Evolutionary conservation across 1,139 yeast species (phyloP).

Genomic region (Kluyveromyces marxianus): DNA sequence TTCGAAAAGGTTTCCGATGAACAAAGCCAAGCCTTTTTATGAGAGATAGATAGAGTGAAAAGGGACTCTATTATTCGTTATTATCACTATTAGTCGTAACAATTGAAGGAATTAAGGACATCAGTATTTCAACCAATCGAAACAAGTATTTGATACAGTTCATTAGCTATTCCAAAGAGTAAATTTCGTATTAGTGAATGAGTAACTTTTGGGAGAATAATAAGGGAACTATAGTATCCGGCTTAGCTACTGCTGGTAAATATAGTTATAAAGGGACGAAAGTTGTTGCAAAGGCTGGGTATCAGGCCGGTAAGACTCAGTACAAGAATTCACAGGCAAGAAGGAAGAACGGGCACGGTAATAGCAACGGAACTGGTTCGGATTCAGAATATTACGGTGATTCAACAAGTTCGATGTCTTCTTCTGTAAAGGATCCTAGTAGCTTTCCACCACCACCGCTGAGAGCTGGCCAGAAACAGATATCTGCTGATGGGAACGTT

Average conservation of each 20-base stretch:
- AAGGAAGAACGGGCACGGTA: conserved; percentile 12
- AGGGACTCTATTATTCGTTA: too few relatives aligned
- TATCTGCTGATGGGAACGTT: conserved; percentile 3
- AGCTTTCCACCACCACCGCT: conserved; percentile 51
- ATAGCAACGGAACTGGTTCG: conserved; percentile 13
- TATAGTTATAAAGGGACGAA: conserved; percentile 36
- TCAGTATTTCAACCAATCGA: too few relatives aligned
- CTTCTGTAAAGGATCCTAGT: conserved; percentile 34
- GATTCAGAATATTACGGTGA: too few relatives aligned
- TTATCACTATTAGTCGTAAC: too few relatives aligned
- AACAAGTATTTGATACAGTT: too few relatives aligned
- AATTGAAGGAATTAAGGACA: too few relatives aligned
- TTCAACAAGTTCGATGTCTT: too few relatives aligned
- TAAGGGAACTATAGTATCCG: conserved; percentile 38
- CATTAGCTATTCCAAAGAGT: too few relatives aligned
- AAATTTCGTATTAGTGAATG: conserved; percentile 15
- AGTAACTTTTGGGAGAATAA: conserved; percentile 43
- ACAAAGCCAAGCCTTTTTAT: too few relatives aligned
- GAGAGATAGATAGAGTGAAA: too few relatives aligned
- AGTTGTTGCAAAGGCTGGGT: conserved; percentile 41
- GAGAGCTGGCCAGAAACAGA: conserved; percentile 34
- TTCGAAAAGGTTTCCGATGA: too few relatives aligned
- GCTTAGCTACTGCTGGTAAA: conserved; percentile 34
- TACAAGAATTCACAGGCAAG: conserved; percentile 21
- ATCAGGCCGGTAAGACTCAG: conserved; percentile 36